Evolutionary conservation across 768 basidiomycete species (phyloP).

Genomic region (Lentinula guzmanii): DNA sequence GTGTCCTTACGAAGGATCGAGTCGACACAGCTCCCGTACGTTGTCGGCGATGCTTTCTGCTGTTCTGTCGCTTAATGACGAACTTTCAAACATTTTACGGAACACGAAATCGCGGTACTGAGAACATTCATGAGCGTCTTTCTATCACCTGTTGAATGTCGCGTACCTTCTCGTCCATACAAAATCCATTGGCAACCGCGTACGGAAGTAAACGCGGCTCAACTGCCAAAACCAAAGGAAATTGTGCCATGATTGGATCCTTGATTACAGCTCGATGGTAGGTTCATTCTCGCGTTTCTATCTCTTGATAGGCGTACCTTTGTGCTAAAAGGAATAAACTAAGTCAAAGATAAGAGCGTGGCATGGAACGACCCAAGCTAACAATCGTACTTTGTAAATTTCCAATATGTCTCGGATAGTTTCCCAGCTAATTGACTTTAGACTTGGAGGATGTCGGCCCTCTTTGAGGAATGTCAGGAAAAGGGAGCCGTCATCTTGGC

Average conservation of each 20-base stretch:
- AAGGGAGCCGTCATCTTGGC: constrained; percentile 68
- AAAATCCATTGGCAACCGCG: constrained; percentile 69
- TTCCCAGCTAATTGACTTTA: constrained; percentile 59
- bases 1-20: constrained; percentile 56
- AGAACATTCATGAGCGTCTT: constrained; percentile 1
- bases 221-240: constrained; percentile 70
- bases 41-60: constrained; percentile 62
- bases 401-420: constrained; percentile 59
- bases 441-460: constrained; percentile 54
- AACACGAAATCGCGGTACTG: constrained; percentile 86
- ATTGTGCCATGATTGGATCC: constrained; percentile 76
- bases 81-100: constrained; percentile 76
- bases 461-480: constrained; percentile 66
- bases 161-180: constrained; percentile 69
- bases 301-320: constrained; percentile 37
- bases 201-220: constrained; percentile 71
- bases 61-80: constrained; percentile 41
- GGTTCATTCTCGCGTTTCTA: background rate
- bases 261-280: constrained; percentile 17
- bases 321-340: constrained; percentile 77
- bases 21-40: constrained; percentile 63
- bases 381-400: constrained; percentile 54
- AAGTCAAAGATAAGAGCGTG: constrained; percentile 6
- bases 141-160: background rate
- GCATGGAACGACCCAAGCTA: constrained; percentile 9